A percentile compares a stretch with the other conserved stretches of the same genome.
phyloP scores from a whole-genome alignment of 2,329 filamentous ascomycete species.

The Clonostachys sp. region DNA sequence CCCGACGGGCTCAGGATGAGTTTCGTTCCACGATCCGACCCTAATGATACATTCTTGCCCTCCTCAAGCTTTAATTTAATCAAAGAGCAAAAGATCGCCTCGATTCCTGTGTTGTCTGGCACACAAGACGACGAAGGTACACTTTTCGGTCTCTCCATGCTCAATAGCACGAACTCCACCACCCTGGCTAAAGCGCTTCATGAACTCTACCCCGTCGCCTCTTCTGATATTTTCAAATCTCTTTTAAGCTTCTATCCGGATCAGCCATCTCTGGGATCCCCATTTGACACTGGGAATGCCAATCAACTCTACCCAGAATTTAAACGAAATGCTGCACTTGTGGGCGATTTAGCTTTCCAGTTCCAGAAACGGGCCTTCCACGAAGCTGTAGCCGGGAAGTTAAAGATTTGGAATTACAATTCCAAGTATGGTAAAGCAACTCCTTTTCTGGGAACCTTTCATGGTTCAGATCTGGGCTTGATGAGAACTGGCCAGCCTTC shows the following conservation, averaged over 20 bases:
- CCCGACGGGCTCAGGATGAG: slow-evolving; percentile 53
- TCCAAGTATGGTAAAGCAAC: slow-evolving; percentile 53
- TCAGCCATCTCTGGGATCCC: slow-evolving; percentile 50
- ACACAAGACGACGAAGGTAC: slow-evolving; percentile 65
- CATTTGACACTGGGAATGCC: slow-evolving; percentile 50
- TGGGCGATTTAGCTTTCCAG: slow-evolving; percentile 58
- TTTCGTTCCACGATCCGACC: slow-evolving; percentile 57
- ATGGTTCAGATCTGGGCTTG: slow-evolving; percentile 44
- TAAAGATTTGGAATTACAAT: slow-evolving; percentile 57
- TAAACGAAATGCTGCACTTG: slow-evolving; percentile 58
- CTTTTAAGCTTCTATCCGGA: slow-evolving; percentile 51
- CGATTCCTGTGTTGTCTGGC: slow-evolving; percentile 58
- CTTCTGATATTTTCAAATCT: slow-evolving; percentile 28
- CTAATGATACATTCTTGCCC: slow-evolving; percentile 40
- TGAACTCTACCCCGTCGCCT: slow-evolving; percentile 41
- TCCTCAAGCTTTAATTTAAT: slow-evolving; percentile 45
- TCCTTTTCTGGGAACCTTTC: slow-evolving; percentile 61
- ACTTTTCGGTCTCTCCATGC: slow-evolving; percentile 53
- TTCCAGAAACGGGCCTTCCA: slow-evolving; percentile 36
- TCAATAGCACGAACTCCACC: slow-evolving; percentile 49
- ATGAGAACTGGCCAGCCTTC: no score
- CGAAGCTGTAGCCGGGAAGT: slow-evolving; percentile 24
- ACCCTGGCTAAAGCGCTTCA: slow-evolving; percentile 49
- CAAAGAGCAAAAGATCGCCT: slow-evolving; percentile 43
- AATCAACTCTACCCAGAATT: slow-evolving; percentile 62